Percentiles rank a stretch among this genome's conserved stretches.
phyloP scores from a whole-genome alignment of 176 grass and related monocot genomes.

The Musa beccarii region DNA sequence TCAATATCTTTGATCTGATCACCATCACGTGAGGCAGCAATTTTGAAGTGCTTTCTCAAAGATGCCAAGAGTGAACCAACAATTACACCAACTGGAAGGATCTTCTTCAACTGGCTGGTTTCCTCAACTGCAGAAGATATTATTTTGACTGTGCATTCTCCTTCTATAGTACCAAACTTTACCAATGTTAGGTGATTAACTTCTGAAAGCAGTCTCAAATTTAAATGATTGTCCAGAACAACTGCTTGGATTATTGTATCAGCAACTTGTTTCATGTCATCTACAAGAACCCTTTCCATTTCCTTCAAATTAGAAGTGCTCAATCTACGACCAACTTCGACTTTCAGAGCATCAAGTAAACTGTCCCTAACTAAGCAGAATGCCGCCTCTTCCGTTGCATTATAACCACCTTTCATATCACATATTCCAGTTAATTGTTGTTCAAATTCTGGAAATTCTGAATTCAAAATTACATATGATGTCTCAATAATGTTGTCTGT shows the following conservation, averaged over 20 bases:
- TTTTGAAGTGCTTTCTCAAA: conserved; percentile 66
- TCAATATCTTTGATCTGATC: conserved; percentile 28
- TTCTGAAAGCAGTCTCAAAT: conserved; percentile 32
- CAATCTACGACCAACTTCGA: conserved; percentile 69
- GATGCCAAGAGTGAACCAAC: conserved; percentile 68
- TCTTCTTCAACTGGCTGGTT: conserved; percentile 44
- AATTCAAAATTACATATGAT: conserved; percentile 41
- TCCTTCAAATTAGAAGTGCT: conserved; percentile 36
- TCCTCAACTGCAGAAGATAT: conserved; percentile 58
- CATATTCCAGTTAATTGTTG: conserved; percentile 25
- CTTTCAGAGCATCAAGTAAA: conserved; percentile 55
- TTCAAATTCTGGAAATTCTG: conserved; percentile 11
- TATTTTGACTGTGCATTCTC: conserved; percentile 43
- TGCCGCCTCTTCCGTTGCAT: conserved; percentile 39
- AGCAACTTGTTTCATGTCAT: conserved; percentile 54
- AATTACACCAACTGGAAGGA: conserved; percentile 84
- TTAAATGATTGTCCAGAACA: conserved; percentile 49
- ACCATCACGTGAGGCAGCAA: conserved; percentile 37
- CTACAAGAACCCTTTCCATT: conserved; percentile 39
- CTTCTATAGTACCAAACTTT: conserved; percentile 51
- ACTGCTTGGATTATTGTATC: conserved; percentile 41
- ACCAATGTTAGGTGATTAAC: conserved; percentile 26
- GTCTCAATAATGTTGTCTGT: conserved; percentile 33
- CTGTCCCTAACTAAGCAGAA: conserved; percentile 42
- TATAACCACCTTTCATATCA: conserved; percentile 14